Conservation (phyloP, 2,329 filamentous ascomycete genomes). For the Botryotinia narcissicola region DNA sequence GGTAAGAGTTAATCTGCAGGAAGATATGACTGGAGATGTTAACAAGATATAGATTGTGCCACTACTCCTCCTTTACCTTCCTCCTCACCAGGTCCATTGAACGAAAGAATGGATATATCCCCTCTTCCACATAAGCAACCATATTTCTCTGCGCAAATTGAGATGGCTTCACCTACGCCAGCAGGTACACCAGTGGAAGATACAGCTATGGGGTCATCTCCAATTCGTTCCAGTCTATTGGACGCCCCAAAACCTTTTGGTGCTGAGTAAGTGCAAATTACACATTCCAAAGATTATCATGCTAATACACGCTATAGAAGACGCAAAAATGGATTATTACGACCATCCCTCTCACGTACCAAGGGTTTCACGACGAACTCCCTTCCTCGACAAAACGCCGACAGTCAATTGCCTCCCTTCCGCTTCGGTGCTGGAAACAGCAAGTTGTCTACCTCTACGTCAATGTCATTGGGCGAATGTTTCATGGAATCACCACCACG, state of each 20-base stretch:
- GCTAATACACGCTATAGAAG: conserved; percentile 48
- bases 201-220: conserved; percentile 58
- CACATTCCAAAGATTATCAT: conserved; percentile 24
- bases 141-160: conserved; percentile 58
- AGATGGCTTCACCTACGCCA: conserved; percentile 71
- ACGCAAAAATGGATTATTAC: conserved; percentile 64
- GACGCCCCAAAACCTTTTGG: conserved; percentile 50
- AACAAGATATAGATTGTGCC: conserved; percentile 58
- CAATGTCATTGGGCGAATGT: conserved; percentile 73
- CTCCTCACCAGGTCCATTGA: conserved; percentile 71
- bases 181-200: conserved; percentile 44
- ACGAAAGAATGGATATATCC: conserved; percentile 89
- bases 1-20: conserved; percentile 47
- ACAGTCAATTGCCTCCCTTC: conserved; percentile 69
- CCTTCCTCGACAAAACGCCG: conserved; percentile 59
- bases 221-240: conserved; percentile 47
- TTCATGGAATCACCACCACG: conserved; percentile 76
- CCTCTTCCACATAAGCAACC: conserved; percentile 84
- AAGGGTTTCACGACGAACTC: conserved; percentile 72
- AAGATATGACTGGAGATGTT: conserved; percentile 40
- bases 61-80: conserved; percentile 82
- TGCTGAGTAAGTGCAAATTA: conserved; percentile 50
- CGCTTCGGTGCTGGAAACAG: conserved; percentile 62
- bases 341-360: conserved; percentile 70
- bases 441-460: conserved; percentile 50